Base-by-base conservation (phyloP, 768 basidiomycete species). In the Lactarius akahatsu region DNA sequence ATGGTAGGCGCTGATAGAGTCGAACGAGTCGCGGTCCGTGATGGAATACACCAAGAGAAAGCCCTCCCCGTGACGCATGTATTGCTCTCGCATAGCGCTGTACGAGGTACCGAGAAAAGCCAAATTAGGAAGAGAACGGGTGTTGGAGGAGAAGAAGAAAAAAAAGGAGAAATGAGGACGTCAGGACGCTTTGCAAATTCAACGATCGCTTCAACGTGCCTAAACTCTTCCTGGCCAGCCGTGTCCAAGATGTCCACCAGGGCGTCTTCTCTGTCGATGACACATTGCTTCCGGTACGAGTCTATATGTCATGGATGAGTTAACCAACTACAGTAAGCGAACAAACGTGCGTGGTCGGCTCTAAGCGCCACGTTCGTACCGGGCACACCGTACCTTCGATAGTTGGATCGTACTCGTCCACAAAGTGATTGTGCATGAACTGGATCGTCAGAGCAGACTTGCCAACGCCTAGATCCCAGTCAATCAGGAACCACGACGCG, bases 21-120 rank as follows among this genome's bases (percentile, higher is more conserved):
- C 93, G 74, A 98, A 98, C 55, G 96, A 96, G 76, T 92, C 90
- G 70, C 95, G 89, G n/a, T 94, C 94, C 26, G 96, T 97, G 78
- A 97, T 97, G 59, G 94, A 94, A 78, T 98, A 98, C 63, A 98
- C 95, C 69, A 98, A 87, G 56, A 98, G 85, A 83, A 98, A 98
- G 18, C 95, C 96, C 77, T 98, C 96, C 68, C 96, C 96, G 36
- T 93, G 94, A 59, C 94, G 87, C 94, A 98, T 98, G 80, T 98
- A 98, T 73, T 98, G 96, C 74, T 97, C 96, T 57, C 96, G 89
- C 96, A 98, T 98, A 20, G 96, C 96, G 62, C 94, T 96, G 74
- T 59, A 67, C 9, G 8, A 10, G 40, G 20, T 18, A 9, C 32
- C 9, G 2, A 8, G 26, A 23, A 34, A 45, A 43, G 15, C 10